Evolutionary conservation across 306 rosid genomes (phyloP), one percentile per base, ranked within the genome.

Genomic region (Fragaria iinumae): DNA sequence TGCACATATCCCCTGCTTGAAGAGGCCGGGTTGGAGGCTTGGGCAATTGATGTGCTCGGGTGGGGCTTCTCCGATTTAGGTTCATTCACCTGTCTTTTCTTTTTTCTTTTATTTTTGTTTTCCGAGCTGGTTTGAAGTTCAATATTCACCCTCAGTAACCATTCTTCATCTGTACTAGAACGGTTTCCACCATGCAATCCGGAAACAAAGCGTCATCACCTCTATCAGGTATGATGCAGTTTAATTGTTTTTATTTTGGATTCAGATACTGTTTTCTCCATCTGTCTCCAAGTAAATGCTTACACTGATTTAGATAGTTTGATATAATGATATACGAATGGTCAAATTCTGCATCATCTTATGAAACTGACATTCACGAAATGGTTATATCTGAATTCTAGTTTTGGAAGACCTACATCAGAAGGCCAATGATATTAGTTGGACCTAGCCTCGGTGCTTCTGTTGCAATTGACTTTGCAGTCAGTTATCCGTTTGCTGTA

Each of bases 401-500:
- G 99, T 79, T 95, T 80, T 95, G 99, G 99, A 91, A 83, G 75
- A 82, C 86, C 47, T 81, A 92, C 83, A 91, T 95, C 74, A 85
- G 80, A 87, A 90, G 87, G 76, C 90, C 97, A 43, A 91, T 92
- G 93, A 82, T 92, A 79, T 82, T 95, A 84, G 96, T 95, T 76
- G 99, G 99, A 76, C 97, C 99, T 78, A 95, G 97, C 90, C 97
- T 95, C 18, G 97, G 97, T 71, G 93, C 96, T 76, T 96, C 99
- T 21, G 91, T 95, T 83, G 99, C 97, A 76, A 78, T 95, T 81
- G 97, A 95, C 81, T 92, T 95, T 87, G 91, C 93, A 0, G 91
- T 80, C 78, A 84, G 86, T 71, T 83, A 90, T 91, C 99, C 99
- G 3, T 89, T 86, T 86, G 97, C 97, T 82, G 97, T 95, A 89